These are phyloP conservation scores for Apiotrichum sp. DNA, from an alignment of 1,284 basidiomycete species.

Conservation along the genomic window DNA sequence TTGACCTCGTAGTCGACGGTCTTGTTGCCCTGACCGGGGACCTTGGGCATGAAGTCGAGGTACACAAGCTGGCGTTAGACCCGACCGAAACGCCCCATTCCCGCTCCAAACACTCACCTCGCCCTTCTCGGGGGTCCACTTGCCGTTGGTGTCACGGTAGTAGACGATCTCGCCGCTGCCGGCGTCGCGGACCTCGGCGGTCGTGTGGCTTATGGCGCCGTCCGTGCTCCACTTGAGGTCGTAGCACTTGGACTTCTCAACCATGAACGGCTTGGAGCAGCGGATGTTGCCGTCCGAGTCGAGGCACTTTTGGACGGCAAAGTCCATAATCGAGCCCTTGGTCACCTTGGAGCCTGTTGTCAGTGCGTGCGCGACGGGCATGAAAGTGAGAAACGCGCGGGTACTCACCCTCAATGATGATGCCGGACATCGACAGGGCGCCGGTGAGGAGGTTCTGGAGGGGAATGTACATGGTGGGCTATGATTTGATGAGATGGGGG, in stretches of 20 bases:
- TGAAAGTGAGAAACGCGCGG: no score
- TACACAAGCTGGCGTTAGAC: constrained; percentile 34
- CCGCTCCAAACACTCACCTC: constrained; percentile 26
- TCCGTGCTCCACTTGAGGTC: constrained; percentile 44
- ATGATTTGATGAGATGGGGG: no score
- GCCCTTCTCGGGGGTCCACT: constrained; percentile 44
- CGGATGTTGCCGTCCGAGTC: constrained; percentile 37
- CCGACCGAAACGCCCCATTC: constrained; percentile 18
- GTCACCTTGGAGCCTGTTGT: constrained; percentile 21
- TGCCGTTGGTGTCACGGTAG: constrained; percentile 44
- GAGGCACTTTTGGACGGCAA: constrained; percentile 41
- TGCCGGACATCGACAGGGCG: constrained; percentile 31
- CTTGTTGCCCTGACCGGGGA: constrained; percentile 37
- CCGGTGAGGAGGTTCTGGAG: constrained; percentile 30
- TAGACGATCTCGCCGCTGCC: constrained; percentile 41
- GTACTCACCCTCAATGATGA: constrained; percentile 25
- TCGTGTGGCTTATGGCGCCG: constrained; percentile 44
- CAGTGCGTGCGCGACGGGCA: not conserved
- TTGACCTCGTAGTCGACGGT: constrained; percentile 40
- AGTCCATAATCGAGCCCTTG: constrained; percentile 39
- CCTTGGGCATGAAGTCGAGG: constrained; percentile 46
- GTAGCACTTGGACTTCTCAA: constrained; percentile 42
- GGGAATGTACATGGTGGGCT: constrained; percentile 39
- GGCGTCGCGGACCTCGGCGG: constrained; percentile 43
- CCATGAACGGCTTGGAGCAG: constrained; percentile 45